A percentile compares a stretch with the other conserved stretches of the same genome.
Conservation (phyloP, 345 rosid species). For the Aquilaria malaccensis region DNA sequence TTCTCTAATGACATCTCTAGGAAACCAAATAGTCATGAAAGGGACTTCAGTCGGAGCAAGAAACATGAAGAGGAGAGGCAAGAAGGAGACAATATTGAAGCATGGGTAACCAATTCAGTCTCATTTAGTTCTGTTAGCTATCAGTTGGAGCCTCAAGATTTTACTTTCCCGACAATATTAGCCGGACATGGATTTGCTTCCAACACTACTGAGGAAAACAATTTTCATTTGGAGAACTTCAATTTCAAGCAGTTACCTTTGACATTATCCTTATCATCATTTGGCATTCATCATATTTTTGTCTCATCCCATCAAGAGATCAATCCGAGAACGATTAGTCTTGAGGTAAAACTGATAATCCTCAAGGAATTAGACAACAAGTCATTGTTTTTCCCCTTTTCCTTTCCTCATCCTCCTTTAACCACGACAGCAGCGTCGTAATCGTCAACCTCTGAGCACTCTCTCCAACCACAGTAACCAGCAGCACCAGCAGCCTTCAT, state of each 20-base stretch:
- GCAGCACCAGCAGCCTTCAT: slow-evolving; percentile 11
- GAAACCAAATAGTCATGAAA: slow-evolving; percentile 25
- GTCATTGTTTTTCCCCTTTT: slow-evolving; percentile 64
- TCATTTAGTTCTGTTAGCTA: slow-evolving; percentile 28
- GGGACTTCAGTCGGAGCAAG: slow-evolving; percentile 18
- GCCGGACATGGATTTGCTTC: slow-evolving; percentile 26
- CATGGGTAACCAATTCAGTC: slow-evolving; percentile 14
- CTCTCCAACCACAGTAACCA: slow-evolving; percentile 4
- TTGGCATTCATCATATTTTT: slow-evolving; percentile 37
- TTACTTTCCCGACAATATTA: slow-evolving; percentile 23
- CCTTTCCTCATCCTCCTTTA: slow-evolving; percentile 51
- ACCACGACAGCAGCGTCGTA: slow-evolving; percentile 11
- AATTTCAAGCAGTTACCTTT: slow-evolving; percentile 48
- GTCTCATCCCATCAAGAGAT: slow-evolving; percentile 28
- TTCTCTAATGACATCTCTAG: slow-evolving; percentile 21
- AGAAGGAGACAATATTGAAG: slow-evolving; percentile 13
- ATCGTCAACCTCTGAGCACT: slow-evolving; percentile 23
- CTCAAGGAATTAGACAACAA: slow-evolving; percentile 83
- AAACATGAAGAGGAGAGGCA: slow-evolving; percentile 15
- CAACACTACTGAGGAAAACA: slow-evolving; percentile 17
- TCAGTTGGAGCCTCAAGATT: slow-evolving; percentile 39
- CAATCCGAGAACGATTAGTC: slow-evolving; percentile 41
- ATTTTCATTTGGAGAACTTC: slow-evolving; percentile 13
- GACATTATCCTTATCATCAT: slow-evolving; percentile 34
- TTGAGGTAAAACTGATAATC: slow-evolving; percentile 90